Base-by-base conservation (phyloP, 345 rosid genomes). In the Citrus maxima region DNA sequence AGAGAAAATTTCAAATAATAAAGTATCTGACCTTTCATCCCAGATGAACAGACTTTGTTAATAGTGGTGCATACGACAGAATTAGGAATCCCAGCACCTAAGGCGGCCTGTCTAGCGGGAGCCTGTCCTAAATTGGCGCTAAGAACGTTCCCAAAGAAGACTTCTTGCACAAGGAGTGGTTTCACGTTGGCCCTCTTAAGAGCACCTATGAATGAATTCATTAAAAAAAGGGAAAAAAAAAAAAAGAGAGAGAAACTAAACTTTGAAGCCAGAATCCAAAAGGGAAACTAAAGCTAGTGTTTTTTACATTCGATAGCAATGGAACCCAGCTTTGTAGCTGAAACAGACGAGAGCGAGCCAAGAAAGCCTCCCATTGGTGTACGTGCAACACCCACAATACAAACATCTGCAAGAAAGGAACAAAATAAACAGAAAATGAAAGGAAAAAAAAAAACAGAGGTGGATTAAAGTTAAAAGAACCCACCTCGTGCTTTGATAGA, bases 41-140 rank as follows among this genome's bases (percentile, higher is more conserved):
- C 97, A 3, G 97, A 85, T 75, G 99, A 86, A 72, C 98, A 96
- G 42, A 94, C 99, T 94, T 96, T 96, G 88, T 96, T 93, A 64
- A 96, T 85, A 75, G 97, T 93, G 76, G 97, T 96, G 84, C 98
- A 96, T 80, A 91, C 64, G 7, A 90, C 98, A 1, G 98, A 92
- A 84, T 94, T 83, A 35, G 97, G 97, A 74, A 96, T 89, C 59
- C 97, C 95, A 2, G 99, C 97, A 64, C 95, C 99, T 76, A 96
- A 80, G 40, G 99, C 95, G 73, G 98, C 99, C 84, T 96, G 99
- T 80, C 98, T 91, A 75, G 99, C 98, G 51, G 98, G 98, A 84
- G 99, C 98, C 86, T 94, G 99, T 25, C 98, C 99, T 76, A 96
- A 88, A 89, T 96, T 94, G 72, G 97, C 98, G 71, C 90, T 90